These are phyloP conservation scores for Pelargonium cotyledonis DNA, from an alignment of 441 rosid species.

Conservation along the genomic window DNA sequence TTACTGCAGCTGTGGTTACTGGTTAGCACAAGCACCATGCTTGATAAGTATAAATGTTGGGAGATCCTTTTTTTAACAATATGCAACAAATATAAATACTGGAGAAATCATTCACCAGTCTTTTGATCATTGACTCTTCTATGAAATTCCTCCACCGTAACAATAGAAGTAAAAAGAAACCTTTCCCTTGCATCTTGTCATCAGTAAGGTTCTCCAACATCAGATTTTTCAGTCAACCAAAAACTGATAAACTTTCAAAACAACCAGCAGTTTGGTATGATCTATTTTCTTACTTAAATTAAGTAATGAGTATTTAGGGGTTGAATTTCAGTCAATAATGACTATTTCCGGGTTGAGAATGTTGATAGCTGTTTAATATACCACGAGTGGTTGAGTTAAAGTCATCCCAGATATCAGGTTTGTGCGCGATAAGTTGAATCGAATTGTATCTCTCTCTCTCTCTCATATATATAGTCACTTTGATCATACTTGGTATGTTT, in stretches of 20 bases:
- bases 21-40: too few relatives aligned
- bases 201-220: constrained; percentile 1
- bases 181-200: background rate
- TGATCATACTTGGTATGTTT: background rate
- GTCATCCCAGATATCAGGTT: background rate
- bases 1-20: too few relatives aligned
- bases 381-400: background rate
- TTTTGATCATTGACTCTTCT: background rate
- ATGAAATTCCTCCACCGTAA: background rate
- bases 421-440: background rate
- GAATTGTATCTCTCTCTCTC: too few relatives aligned
- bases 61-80: too few relatives aligned
- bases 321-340: background rate
- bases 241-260: background rate
- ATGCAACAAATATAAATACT: background rate
- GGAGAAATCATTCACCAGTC: background rate
- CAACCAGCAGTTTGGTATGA: background rate
- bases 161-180: background rate
- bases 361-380: background rate
- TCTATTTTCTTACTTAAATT: background rate
- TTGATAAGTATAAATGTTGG: too few relatives aligned
- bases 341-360: background rate
- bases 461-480: background rate
- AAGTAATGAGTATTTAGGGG: background rate
- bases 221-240: background rate